Conservation (phyloP, 352 stramenopile genomes). For the Phytophthora tentaculata region DNA sequence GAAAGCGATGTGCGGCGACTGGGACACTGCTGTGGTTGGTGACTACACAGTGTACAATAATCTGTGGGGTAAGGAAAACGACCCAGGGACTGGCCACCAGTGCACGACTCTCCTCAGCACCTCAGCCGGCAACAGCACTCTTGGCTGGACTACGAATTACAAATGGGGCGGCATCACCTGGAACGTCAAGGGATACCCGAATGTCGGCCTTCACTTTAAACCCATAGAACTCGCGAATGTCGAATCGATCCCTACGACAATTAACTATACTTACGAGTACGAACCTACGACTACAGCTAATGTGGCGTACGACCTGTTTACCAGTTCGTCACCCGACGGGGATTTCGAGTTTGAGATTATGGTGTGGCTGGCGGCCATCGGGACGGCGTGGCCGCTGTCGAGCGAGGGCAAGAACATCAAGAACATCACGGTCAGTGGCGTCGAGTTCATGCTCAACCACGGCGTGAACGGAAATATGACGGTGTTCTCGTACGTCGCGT, state of each 20-base stretch:
- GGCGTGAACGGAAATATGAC: slow-evolving; percentile 45
- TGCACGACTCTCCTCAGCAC: slow-evolving; percentile 27
- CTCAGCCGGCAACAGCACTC: slow-evolving; percentile 17
- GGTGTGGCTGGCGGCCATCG: slow-evolving; percentile 44
- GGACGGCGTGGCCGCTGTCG: slow-evolving; percentile 39
- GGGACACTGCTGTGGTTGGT: slow-evolving; percentile 30
- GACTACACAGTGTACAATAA: slow-evolving; percentile 54
- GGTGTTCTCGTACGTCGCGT: slow-evolving; percentile 43
- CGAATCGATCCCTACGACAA: slow-evolving; percentile 40
- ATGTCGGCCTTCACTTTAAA: slow-evolving; percentile 31
- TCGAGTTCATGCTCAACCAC: slow-evolving; percentile 42
- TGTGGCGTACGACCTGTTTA: slow-evolving; percentile 49
- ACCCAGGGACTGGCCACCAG: slow-evolving; percentile 28
- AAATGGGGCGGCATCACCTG: slow-evolving; percentile 30
- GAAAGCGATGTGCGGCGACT: slow-evolving; percentile 41
- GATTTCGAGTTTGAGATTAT: slow-evolving; percentile 47
- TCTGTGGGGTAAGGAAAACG: slow-evolving; percentile 38
- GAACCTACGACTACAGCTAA: slow-evolving; percentile 23
- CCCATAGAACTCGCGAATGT: slow-evolving; percentile 36
- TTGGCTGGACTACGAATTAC: slow-evolving; percentile 31
- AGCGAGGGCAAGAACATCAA: slow-evolving; percentile 37
- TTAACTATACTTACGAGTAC: slow-evolving; percentile 46
- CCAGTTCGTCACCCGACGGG: slow-evolving; percentile 30
- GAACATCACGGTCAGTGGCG: slow-evolving; percentile 32
- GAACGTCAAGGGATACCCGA: slow-evolving; percentile 38